Conservation (phyloP, 2,329 filamentous ascomycete species). For the Aspergillus awamori region DNA sequence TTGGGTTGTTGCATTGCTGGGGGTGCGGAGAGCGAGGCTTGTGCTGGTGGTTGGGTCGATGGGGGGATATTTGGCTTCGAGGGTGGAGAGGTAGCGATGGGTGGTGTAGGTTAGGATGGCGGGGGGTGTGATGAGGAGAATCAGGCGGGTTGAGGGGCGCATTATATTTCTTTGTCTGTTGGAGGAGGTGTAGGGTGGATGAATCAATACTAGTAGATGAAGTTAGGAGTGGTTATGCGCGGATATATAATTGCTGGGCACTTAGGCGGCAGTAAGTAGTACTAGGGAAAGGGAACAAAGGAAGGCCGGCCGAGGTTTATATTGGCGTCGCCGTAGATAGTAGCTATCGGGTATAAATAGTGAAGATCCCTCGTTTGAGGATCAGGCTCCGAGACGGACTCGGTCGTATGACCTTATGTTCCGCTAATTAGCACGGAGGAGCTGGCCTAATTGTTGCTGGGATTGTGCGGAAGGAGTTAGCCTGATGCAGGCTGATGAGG, state of each 20-base stretch:
- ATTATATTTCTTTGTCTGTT: neutral
- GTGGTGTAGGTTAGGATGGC: conserved; percentile 22
- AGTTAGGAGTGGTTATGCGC: neutral
- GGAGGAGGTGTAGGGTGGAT: neutral
- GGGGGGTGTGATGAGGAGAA: conserved; percentile 18
- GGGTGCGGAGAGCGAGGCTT: conserved; percentile 24
- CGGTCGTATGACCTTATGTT: too few relatives aligned
- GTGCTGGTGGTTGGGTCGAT: conserved; percentile 19
- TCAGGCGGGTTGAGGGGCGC: conserved; percentile 4
- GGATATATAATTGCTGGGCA: neutral
- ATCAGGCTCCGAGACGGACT: too few relatives aligned
- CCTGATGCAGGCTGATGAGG: too few relatives aligned
- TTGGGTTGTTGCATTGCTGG: conserved; percentile 20
- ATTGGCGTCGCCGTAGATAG: too few relatives aligned
- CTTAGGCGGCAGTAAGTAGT: neutral
- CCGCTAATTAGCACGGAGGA: too few relatives aligned
- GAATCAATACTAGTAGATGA: neutral
- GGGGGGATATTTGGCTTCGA: conserved; percentile 33
- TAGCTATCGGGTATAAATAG: too few relatives aligned
- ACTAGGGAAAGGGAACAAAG: neutral
- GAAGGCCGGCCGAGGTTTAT: too few relatives aligned
- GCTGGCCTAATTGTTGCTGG: too few relatives aligned
- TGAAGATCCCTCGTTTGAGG: too few relatives aligned
- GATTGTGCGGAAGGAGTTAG: too few relatives aligned
- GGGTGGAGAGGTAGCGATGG: conserved; percentile 24